Percentiles rank a stretch among this genome's conserved stretches.
These are phyloP conservation scores for Tilletia setariae DNA, from an alignment of 1,284 basidiomycete genomes.

Conservation along the genomic window DNA sequence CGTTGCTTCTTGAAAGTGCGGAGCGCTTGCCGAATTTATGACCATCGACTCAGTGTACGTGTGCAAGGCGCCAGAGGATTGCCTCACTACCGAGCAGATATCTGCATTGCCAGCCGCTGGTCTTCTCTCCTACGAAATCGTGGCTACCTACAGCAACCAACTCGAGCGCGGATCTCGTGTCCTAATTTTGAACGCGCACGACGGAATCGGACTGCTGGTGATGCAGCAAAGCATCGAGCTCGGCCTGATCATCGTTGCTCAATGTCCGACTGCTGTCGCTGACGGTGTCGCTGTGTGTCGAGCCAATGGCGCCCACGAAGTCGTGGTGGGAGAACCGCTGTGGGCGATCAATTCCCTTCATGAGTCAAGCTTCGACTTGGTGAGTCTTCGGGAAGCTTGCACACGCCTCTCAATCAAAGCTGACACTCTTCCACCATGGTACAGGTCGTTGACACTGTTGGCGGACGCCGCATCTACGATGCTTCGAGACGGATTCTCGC, in stretches of 20 bases:
- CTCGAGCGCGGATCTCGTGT: slow-evolving; percentile 54
- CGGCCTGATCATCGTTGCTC: slow-evolving; percentile 56
- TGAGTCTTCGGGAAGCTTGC: slow-evolving; percentile 24
- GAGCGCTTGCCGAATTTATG: slow-evolving; percentile 55
- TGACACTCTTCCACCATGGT: neutral
- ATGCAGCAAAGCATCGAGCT: slow-evolving; percentile 54
- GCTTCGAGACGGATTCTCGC: slow-evolving; percentile 55
- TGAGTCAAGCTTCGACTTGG: slow-evolving; percentile 55
- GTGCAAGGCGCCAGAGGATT: slow-evolving; percentile 54
- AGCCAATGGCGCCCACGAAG: slow-evolving; percentile 56
- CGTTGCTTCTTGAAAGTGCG: slow-evolving; percentile 37
- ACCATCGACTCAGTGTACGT: slow-evolving; percentile 53
- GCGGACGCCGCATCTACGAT: slow-evolving; percentile 54
- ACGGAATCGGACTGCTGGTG: slow-evolving; percentile 55
- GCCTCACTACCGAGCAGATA: slow-evolving; percentile 55
- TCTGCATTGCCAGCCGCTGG: slow-evolving; percentile 55
- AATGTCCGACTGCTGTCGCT: slow-evolving; percentile 50
- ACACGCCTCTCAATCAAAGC: neutral
- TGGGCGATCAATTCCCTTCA: slow-evolving; percentile 55
- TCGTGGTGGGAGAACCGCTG: slow-evolving; percentile 55
- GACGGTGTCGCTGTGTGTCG: slow-evolving; percentile 53
- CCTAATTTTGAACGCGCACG: slow-evolving; percentile 57
- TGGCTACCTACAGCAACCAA: slow-evolving; percentile 52
- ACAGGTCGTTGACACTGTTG: slow-evolving; percentile 48
- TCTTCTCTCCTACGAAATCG: slow-evolving; percentile 54